Conservation (phyloP, 1,284 basidiomycete species). For the Heliocybe sulcata region DNA sequence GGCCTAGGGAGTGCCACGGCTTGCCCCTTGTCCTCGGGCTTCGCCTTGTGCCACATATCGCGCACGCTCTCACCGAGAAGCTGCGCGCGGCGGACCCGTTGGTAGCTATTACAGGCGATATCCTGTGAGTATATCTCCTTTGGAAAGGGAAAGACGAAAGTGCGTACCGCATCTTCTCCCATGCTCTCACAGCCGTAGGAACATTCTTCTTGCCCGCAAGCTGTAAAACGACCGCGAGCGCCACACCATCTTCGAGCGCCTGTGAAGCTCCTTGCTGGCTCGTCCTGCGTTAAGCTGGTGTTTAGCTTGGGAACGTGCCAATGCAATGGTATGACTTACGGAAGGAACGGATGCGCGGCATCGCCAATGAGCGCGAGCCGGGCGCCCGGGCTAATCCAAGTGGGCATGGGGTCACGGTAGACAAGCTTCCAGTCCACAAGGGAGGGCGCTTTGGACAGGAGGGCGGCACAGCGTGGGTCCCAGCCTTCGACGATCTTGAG, state of each 20-base stretch:
- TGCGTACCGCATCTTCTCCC: conserved; percentile 19
- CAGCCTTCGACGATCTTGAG: conserved; percentile 19
- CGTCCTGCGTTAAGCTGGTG: conserved; percentile 10
- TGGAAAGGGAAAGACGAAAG: background rate
- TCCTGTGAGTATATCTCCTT: background rate
- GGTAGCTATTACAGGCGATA: conserved; percentile 11
- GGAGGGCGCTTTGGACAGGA: conserved; percentile 16
- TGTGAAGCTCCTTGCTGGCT: conserved; percentile 22
- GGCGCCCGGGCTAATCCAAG: conserved; percentile 20
- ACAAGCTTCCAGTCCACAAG: conserved; percentile 26
- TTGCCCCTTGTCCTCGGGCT: conserved; percentile 10
- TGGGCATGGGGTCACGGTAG: conserved; percentile 21
- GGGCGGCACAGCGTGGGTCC: conserved; percentile 21
- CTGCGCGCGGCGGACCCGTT: conserved; percentile 18
- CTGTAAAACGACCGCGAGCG: conserved; percentile 16
- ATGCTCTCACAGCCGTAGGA: conserved; percentile 14
- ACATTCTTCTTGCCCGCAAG: conserved; percentile 16
- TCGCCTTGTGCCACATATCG: conserved; percentile 19
- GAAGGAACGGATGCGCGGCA: conserved; percentile 22
- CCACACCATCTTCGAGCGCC: conserved; percentile 22
- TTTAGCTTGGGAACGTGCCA: background rate
- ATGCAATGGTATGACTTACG: conserved; percentile 9
- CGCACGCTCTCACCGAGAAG: conserved; percentile 20
- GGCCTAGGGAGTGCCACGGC: conserved; percentile 16
- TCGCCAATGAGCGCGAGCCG: conserved; percentile 21